phyloP scores from a whole-genome alignment of 2,329 filamentous ascomycete genomes.

The Fusarium equiseti region DNA sequence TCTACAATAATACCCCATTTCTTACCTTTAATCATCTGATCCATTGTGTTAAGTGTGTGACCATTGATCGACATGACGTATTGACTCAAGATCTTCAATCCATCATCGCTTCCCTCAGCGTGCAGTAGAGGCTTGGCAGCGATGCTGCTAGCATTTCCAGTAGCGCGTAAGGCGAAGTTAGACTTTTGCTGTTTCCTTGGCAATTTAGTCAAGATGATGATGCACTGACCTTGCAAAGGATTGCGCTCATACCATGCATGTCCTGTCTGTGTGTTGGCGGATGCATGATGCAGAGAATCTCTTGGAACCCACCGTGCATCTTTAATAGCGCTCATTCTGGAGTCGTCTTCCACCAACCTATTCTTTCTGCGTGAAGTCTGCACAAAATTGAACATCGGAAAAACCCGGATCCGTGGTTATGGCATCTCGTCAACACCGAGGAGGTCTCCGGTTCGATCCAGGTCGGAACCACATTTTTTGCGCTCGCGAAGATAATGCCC shows the following conservation, averaged over 20 bases:
- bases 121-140: background rate
- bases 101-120: background rate
- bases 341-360: background rate
- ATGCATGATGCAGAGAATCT: background rate
- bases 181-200: background rate
- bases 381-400: background rate
- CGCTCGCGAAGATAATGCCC: too few relatives aligned
- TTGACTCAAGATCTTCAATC: background rate
- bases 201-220: background rate
- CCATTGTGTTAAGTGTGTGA: background rate
- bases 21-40: background rate
- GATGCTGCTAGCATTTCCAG: background rate
- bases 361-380: too few relatives aligned
- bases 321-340: background rate
- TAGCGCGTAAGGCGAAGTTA: background rate
- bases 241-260: background rate
- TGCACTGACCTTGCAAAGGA: background rate
- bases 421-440: background rate
- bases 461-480: background rate
- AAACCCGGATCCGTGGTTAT: background rate
- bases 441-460: background rate
- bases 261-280: background rate
- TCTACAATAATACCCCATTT: constrained; percentile 17
- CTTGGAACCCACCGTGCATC: background rate
- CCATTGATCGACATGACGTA: background rate